phyloP scores from a whole-genome alignment of 163 green algal species.

The Prototheca wickerhamii region DNA sequence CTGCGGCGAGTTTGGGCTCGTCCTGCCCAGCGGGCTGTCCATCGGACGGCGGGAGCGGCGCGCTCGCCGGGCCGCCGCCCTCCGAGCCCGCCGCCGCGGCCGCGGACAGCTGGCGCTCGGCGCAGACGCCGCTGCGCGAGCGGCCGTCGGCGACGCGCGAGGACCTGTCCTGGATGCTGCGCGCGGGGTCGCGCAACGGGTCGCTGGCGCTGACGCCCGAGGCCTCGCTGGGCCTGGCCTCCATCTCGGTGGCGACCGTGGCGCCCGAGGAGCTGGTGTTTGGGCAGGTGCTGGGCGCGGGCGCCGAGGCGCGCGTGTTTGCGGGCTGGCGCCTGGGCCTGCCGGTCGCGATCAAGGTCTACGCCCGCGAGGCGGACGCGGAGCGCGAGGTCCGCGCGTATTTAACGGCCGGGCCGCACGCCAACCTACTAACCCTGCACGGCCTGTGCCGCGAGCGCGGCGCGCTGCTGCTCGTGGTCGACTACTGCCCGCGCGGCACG shows the following conservation, averaged over 20 bases:
- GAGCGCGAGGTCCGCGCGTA: slow-evolving; percentile 26
- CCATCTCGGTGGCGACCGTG: slow-evolving; percentile 12
- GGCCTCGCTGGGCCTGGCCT: slow-evolving; percentile 3
- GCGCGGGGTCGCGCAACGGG: background rate
- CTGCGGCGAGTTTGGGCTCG: background rate
- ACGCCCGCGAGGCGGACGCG: slow-evolving; percentile 11
- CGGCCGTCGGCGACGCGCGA: background rate
- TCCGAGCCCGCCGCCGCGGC: too few species aligned
- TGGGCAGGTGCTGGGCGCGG: slow-evolving; percentile 21
- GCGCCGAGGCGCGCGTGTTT: slow-evolving; percentile 15
- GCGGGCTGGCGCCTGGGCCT: slow-evolving; percentile 13
- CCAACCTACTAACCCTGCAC: slow-evolving; percentile 51
- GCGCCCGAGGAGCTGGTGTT: slow-evolving; percentile 20
- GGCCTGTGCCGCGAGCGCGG: slow-evolving; percentile 35
- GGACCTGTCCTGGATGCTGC: slow-evolving; percentile 1
- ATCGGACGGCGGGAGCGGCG: too few species aligned
- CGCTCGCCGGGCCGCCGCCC: too few species aligned
- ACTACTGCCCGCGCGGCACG: slow-evolving; percentile 57
- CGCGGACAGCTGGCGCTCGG: too few species aligned
- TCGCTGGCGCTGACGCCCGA: background rate
- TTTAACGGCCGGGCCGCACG: slow-evolving; percentile 34
- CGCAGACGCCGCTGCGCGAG: too few species aligned
- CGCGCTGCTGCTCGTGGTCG: slow-evolving; percentile 45
- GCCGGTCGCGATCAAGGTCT: slow-evolving; percentile 26
- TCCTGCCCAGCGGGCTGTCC: too few species aligned